phyloP scores from a whole-genome alignment of 2,329 filamentous ascomycete species.

The Cladosporium sp. region DNA sequence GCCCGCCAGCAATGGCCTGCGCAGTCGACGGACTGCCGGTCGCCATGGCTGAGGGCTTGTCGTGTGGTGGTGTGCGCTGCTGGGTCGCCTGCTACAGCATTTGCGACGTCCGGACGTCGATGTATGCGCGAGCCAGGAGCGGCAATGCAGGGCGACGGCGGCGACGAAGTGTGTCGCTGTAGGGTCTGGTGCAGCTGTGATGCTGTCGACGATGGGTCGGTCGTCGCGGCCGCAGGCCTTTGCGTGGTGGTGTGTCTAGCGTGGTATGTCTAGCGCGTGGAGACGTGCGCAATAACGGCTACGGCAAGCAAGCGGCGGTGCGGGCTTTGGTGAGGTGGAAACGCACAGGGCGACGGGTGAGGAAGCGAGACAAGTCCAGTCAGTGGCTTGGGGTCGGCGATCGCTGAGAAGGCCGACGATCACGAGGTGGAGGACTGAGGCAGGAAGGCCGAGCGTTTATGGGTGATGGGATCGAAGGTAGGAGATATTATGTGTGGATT shows the following conservation, averaged over 20 bases:
- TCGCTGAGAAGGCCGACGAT: not conserved
- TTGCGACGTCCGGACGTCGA: conserved; percentile 14
- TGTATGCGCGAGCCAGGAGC: conserved; percentile 8
- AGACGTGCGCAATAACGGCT: conserved; percentile 9
- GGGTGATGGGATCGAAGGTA: no score
- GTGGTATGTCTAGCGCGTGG: no score
- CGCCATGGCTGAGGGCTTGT: conserved; percentile 33
- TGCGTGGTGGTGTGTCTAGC: no score
- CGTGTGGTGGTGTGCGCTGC: conserved; percentile 15
- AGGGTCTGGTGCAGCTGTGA: not conserved
- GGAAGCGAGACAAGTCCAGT: conserved; percentile 8
- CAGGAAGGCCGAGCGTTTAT: no score
- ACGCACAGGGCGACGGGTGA: conserved; percentile 7
- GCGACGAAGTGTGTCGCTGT: not conserved
- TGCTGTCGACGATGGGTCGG: not conserved
- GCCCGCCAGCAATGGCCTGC: conserved; percentile 40
- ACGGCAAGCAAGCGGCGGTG: not conserved
- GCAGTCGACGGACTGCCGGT: conserved; percentile 36
- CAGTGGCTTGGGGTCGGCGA: not conserved
- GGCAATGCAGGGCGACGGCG: conserved; percentile 15
- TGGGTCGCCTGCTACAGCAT: conserved; percentile 20
- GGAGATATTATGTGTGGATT: no score
- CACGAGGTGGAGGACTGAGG: not conserved
- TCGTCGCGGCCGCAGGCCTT: conserved; percentile 12
- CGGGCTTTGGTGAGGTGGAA: not conserved